phyloP scores from a whole-genome alignment of 2,329 filamentous ascomycete genomes.

The Colletotrichum tropicicola region DNA sequence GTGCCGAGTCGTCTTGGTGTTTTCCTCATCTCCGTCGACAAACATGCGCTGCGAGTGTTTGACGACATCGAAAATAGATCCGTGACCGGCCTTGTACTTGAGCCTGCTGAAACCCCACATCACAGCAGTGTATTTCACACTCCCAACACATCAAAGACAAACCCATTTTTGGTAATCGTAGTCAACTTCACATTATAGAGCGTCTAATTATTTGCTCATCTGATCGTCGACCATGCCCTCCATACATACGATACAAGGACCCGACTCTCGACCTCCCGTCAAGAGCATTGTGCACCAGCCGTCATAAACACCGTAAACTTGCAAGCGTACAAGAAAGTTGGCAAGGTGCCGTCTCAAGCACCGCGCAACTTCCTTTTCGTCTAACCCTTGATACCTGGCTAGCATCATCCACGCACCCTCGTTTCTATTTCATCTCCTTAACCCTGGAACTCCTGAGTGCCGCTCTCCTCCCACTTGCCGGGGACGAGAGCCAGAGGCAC shows the following conservation, averaged over 20 bases:
- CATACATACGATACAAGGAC: conserved; percentile 33
- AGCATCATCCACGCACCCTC: conserved; percentile 14
- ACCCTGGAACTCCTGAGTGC: conserved; percentile 67
- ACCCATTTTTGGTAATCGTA: conserved; percentile 4
- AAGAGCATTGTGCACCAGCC: conserved; percentile 29
- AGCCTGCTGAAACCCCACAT: too few species aligned
- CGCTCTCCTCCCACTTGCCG: conserved; percentile 70
- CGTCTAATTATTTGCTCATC: conserved; percentile 33
- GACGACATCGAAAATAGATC: too few species aligned
- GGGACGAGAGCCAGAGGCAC: conserved; percentile 87
- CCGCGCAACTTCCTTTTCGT: conserved; percentile 28
- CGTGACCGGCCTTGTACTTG: too few species aligned
- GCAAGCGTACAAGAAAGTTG: conserved; percentile 33
- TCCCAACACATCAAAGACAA: too few species aligned
- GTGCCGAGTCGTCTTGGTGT: too few species aligned
- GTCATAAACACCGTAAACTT: conserved; percentile 32
- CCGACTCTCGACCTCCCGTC: conserved; percentile 29
- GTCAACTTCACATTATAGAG: conserved; percentile 34
- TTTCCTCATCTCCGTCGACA: too few species aligned
- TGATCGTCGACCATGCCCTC: conserved; percentile 31
- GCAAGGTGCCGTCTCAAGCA: conserved; percentile 26
- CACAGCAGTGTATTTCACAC: too few species aligned
- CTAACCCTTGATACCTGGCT: conserved; percentile 20
- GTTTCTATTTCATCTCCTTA: conserved; percentile 43
- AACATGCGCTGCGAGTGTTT: too few species aligned